Percentiles rank a stretch among this genome's conserved stretches.
These are phyloP conservation scores for Tricholoma sp. DNA, from an alignment of 768 basidiomycete genomes.

Conservation along the genomic window DNA sequence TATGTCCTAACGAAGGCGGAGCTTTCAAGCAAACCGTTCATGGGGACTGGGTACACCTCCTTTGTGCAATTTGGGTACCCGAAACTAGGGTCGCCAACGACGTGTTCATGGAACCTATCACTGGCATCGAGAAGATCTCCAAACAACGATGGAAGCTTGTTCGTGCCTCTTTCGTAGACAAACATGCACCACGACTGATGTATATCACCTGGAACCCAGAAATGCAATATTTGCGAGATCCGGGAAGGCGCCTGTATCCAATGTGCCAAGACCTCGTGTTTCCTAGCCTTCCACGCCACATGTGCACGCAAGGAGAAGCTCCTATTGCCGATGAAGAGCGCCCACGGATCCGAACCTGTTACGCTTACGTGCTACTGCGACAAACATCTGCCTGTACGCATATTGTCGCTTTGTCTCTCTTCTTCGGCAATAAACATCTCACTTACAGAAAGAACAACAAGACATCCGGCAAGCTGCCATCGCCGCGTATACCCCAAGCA, in stretches of 20 bases:
- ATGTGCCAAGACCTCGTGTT: conserved; percentile 86
- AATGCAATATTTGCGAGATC: conserved; percentile 42
- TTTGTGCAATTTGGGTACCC: conserved; percentile 97
- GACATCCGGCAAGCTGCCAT: conserved; percentile 55
- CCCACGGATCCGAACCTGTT: conserved; percentile 67
- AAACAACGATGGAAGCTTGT: conserved; percentile 95
- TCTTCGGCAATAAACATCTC: neutral
- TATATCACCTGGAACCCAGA: conserved; percentile 25
- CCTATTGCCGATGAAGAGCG: conserved; percentile 81
- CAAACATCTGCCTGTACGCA: conserved; percentile 80
- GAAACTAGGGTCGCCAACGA: conserved; percentile 91
- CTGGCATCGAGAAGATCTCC: conserved; percentile 79
- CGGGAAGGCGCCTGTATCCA: conserved; percentile 88
- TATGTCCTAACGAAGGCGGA: conserved; percentile 95
- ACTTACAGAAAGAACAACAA: conserved; percentile 68
- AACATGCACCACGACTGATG: neutral
- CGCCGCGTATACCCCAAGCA: conserved; percentile 34
- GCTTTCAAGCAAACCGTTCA: conserved; percentile 96
- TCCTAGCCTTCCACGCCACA: conserved; percentile 90
- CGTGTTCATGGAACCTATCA: conserved; percentile 97
- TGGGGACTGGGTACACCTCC: conserved; percentile 92
- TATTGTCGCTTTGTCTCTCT: neutral
- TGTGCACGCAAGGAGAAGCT: conserved; percentile 87
- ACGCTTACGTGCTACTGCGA: conserved; percentile 82
- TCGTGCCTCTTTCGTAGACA: conserved; percentile 22